These are phyloP conservation scores for Stereocaulon alpinum DNA, from an alignment of 495 filamentous ascomycete genomes.

Conservation along the genomic window DNA sequence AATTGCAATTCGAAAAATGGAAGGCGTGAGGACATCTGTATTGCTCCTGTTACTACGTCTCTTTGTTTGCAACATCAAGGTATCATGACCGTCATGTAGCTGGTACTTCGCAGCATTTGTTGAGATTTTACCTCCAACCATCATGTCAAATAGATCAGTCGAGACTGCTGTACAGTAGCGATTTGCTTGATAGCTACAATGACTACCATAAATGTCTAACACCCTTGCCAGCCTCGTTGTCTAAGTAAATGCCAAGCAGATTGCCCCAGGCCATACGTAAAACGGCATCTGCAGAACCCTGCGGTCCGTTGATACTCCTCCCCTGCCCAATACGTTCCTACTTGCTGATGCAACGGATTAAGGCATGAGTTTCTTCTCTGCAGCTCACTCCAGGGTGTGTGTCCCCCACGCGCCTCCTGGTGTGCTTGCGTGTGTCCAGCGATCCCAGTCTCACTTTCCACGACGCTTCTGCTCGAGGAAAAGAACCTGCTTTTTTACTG, in stretches of 20 bases:
- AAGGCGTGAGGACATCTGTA: too few relatives aligned
- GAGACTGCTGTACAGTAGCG: background rate
- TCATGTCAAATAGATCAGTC: background rate
- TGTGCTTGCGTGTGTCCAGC: background rate
- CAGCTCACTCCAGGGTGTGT: background rate
- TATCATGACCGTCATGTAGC: background rate
- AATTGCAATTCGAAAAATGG: too few relatives aligned
- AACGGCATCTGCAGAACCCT: too few relatives aligned
- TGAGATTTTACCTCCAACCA: background rate
- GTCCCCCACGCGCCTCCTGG: background rate
- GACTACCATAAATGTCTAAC: background rate
- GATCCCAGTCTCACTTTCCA: conserved; percentile 25
- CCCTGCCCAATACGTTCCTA: too few relatives aligned
- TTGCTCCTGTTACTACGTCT: too few relatives aligned
- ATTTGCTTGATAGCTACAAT: background rate
- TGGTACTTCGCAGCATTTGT: background rate
- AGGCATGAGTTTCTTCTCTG: too few relatives aligned
- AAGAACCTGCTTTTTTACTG: conserved; percentile 79
- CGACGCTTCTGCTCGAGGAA: conserved; percentile 83
- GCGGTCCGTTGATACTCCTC: too few relatives aligned
- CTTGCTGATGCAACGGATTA: too few relatives aligned
- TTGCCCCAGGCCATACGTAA: too few relatives aligned
- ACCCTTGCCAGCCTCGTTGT: too few relatives aligned
- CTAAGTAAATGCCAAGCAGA: too few relatives aligned
- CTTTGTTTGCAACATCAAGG: too few relatives aligned